Evolutionary conservation across 2,329 filamentous ascomycete species (phyloP), one percentile per base, ranked within the genome.

Genomic region (Colletotrichum caudatum): DNA sequence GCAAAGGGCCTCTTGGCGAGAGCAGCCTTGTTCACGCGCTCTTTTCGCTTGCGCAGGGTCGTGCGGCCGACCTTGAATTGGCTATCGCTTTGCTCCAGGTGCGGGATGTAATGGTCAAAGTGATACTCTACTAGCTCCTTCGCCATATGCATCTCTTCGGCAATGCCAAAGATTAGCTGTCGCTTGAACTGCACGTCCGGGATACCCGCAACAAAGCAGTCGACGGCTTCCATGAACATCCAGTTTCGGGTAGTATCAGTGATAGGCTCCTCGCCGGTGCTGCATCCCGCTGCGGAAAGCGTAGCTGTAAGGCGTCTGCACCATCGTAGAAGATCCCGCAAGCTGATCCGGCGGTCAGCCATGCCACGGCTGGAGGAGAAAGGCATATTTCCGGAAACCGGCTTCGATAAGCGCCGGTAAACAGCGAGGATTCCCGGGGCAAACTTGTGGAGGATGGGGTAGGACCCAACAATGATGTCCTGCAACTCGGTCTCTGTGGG

Each of bases 151-250:
- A 99, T 92, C 76, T 94, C 92, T 81, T 97, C 91, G 0, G 95
- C 95, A 72, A 98, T 94, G 56, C 88, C 88, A 59, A 87, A 84
- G 54, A 92, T 89, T 41, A 97, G 83, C 5, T 84, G 81, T 58
- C 84, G 82, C 61, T 90, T 89, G 39, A 90, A 83, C 16, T 88
- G 85, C 39, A 87, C 86, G 68, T 92, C 92, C 12, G 92, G 91
- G 57, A 96, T 85, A 78, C 92, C 94, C 65, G 93, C 93, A 53
- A 94, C 91, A 80, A 99, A 98, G 78, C 95, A 97, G 80, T 99
- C 96, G 64, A 96, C 87, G 0, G 94, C 93, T 78, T 99, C 96
- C 83, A 97, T 89, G 77, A 98, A 98, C 81, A 98, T 97, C 76
- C 92, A 90, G 77, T 98, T 92, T 74, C 89, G 86, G 0, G 89